Percentiles rank a stretch among this genome's conserved stretches.
Evolutionary conservation across 140 eudicot genomes (phyloP).

Genomic region (Stevia rebaudiana): DNA sequence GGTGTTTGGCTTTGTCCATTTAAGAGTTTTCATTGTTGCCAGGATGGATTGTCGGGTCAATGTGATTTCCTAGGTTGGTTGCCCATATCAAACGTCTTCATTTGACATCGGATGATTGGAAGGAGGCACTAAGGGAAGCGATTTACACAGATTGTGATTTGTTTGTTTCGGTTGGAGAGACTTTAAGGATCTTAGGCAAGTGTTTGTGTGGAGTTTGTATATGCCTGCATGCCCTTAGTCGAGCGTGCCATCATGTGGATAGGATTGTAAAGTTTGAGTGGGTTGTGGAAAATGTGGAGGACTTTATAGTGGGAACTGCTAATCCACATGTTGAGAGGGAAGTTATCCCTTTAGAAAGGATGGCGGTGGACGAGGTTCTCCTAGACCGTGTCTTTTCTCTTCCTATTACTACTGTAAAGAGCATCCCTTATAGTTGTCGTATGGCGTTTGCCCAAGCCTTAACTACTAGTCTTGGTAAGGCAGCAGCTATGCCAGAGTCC

Average conservation of each 20-base stretch:
- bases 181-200: not conserved
- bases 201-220: not conserved
- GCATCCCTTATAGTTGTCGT: not conserved
- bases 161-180: not conserved
- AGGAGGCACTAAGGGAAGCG: not conserved
- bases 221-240: not conserved
- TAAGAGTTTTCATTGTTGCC: not conserved
- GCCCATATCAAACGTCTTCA: not conserved
- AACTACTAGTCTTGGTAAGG: not conserved
- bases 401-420: not conserved
- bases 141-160: not conserved
- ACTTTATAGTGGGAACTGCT: not conserved
- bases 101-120: not conserved
- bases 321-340: not conserved
- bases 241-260: not conserved
- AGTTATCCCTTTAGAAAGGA: not conserved
- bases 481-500: not conserved
- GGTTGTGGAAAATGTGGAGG: too few species aligned
- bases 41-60: not conserved
- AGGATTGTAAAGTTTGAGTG: too few species aligned
- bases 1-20: not conserved
- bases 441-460: not conserved
- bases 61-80: not conserved
- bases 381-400: not conserved
- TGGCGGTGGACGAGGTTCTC: not conserved